Evolutionary conservation across 139 green algal species (phyloP), one percentile per base, ranked within the genome.

Genomic region (Axilococcus clingmanii): DNA sequence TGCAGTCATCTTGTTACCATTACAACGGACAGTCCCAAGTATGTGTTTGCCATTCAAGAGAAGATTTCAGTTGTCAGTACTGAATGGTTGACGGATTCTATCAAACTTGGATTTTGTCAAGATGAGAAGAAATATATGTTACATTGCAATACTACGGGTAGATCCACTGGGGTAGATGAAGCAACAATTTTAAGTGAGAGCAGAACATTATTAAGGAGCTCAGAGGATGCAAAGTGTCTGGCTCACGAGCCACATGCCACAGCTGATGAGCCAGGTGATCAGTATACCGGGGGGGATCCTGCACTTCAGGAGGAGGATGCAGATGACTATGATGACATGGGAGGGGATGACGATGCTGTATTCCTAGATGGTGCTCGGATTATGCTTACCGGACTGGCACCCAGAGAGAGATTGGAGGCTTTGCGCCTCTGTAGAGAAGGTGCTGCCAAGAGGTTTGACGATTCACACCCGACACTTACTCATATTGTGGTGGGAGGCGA

Each of bases 1-100:
- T 73, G 63, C 55, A 75, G 55, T 29, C 63, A 75, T 33, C 40
- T 73, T 16, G 65, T 73, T 4, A 56, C 55, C 8, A 32, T 32
- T 16, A 33, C 48, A 7, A 45, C 48, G 16, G 17, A 44, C 5
- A 68, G 63, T 49, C 48, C 58, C 6, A 75, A 75, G 37, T 68
- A 63, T 59, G 52, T 48, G 50, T 69, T 62, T 56, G 61, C 61
- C 2, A 5, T 16, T 29, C 22, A 37, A 5, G n/a, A 69, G 29
- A 20, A 23, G 23, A 69, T 69, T 46, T 2, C 14, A 0, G 37
- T 32, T 16, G 55, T 63, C 5, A 48, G 22, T 32, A 11, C 48
- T 3, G 9, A 19, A 19, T 71, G 63, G 63, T 14, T 71, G 8
- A 31, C 50, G 16, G 48, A 56, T 19, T 51, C 46, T 28, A 7